Evolutionary conservation across 2,329 filamentous ascomycete genomes (phyloP), one percentile per base, ranked within the genome.

Genomic region (Fusarium liriodendri): DNA sequence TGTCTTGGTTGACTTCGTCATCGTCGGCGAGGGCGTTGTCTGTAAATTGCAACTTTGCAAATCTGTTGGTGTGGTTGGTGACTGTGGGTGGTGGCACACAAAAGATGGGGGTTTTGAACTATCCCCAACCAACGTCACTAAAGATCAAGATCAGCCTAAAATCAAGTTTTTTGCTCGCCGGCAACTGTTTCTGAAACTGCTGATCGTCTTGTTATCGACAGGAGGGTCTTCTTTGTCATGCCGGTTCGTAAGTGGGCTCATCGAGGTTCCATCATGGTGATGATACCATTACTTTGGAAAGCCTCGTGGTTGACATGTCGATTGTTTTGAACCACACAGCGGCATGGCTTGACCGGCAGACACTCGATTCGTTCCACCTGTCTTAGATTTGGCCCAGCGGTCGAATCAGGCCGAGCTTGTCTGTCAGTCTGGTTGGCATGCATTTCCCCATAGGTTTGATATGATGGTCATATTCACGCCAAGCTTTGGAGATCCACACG

Each of bases 121-220:
- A 33, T 33, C 54, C 55, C 9, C 10, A 52, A 29, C 27, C 3
- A 57, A 32, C 27, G 61, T 52, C 29, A 58, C 50, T 25, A 20
- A 16, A 40, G n/a, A 29, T 11, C 22, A 50, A 29, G 27, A 52
- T 33, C 33, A 42, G 16, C 66, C n/a, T 14, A 25, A 70, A 70
- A 70, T 66, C 68, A 66, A 70, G 33, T 66, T 66, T 70, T 55
- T 37, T 7, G 9, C n/a, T 50, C 25, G 6, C 32, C 5, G 11
- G 16, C 7, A 32, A 65, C 35, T 20, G 18, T 20, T 22, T 40
- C 55, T 38, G 33, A 58, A 20, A 18, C 47, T 70, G 61, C 33
- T 62, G 40, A 62, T 70, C 55, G 10, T 27, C 38, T 11, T 29
- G 35, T 37, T 18, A 18, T 40, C 27, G 25, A 52, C 2, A 32